These are phyloP conservation scores for Obba rivulosa DNA, from an alignment of 768 basidiomycete species.

Conservation along the genomic window DNA sequence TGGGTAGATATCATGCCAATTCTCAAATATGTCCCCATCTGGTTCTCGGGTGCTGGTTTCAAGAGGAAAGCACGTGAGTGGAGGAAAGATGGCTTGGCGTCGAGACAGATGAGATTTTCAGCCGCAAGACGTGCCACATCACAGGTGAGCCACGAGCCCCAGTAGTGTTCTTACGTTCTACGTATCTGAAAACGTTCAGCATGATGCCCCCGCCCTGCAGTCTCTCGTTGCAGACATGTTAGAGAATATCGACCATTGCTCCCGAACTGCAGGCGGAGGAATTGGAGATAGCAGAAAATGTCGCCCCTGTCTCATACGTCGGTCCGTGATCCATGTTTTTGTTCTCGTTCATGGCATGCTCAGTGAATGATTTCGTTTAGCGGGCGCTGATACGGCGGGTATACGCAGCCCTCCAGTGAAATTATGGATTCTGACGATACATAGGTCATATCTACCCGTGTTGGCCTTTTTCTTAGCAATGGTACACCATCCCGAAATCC, in stretches of 20 bases:
- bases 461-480: slow-evolving; percentile 22
- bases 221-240: background rate
- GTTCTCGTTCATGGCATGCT: background rate
- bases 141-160: background rate
- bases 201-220: background rate
- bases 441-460: slow-evolving; percentile 14
- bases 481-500: slow-evolving; percentile 21
- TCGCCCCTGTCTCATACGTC: slow-evolving; percentile 12
- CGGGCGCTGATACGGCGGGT: slow-evolving; percentile 19
- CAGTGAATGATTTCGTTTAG: background rate
- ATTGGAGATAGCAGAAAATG: slow-evolving; percentile 6
- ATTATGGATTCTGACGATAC: slow-evolving; percentile 39
- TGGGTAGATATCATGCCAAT: slow-evolving; percentile 1
- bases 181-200: slow-evolving; percentile 8
- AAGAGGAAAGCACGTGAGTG: background rate
- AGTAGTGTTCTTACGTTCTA: slow-evolving; percentile 11
- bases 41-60: slow-evolving; percentile 5
- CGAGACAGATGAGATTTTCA: no score
- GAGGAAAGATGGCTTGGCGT: no score
- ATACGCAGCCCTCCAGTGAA: background rate
- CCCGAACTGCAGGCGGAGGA: slow-evolving; percentile 10
- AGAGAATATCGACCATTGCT: slow-evolving; percentile 9
- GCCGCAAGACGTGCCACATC: background rate
- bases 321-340: slow-evolving; percentile 5
- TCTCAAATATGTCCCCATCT: background rate